phyloP scores from a whole-genome alignment of 2,329 filamentous ascomycete genomes.

The Tolypocladium album region DNA sequence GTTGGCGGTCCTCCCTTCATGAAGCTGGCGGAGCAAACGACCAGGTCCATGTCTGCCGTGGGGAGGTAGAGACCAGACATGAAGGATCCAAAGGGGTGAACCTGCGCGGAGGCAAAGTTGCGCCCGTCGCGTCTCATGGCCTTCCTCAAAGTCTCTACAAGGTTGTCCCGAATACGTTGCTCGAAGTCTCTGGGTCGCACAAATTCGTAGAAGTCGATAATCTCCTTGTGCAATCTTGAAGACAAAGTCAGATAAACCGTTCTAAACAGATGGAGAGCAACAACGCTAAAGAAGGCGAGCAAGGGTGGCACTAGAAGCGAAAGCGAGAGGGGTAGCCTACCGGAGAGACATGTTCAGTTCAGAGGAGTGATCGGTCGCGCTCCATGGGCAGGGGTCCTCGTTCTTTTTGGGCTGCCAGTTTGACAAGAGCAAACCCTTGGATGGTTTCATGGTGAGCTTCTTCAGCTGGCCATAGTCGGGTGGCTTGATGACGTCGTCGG shows the following conservation, averaged over 20 bases:
- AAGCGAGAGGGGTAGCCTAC: constrained; percentile 22
- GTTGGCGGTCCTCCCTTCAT: constrained; percentile 38
- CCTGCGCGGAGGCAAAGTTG: constrained; percentile 48
- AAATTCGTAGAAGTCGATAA: constrained; percentile 80
- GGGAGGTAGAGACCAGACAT: constrained; percentile 65
- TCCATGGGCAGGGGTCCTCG: constrained; percentile 53
- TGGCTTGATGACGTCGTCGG: constrained; percentile 55
- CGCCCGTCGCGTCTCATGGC: constrained; percentile 39
- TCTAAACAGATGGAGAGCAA: neutral
- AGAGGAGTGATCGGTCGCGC: constrained; percentile 39
- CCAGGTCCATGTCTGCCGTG: constrained; percentile 87
- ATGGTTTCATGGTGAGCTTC: constrained; percentile 36
- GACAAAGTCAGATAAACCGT: neutral
- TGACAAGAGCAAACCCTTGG: constrained; percentile 36
- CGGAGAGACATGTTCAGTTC: constrained; percentile 44
- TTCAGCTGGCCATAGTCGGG: constrained; percentile 42
- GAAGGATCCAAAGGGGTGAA: constrained; percentile 85
- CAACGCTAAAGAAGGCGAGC: neutral
- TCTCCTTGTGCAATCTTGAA: constrained; percentile 75
- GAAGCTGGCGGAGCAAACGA: constrained; percentile 56
- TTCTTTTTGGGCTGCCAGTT: constrained; percentile 38
- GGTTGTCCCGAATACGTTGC: constrained; percentile 57
- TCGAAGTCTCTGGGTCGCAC: constrained; percentile 72
- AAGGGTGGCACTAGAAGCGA: neutral
- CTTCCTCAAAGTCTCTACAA: constrained; percentile 58